Evolutionary conservation across 306 rosid species (phyloP), one percentile per base, ranked within the genome.

Genomic region (Rubus idaeus): DNA sequence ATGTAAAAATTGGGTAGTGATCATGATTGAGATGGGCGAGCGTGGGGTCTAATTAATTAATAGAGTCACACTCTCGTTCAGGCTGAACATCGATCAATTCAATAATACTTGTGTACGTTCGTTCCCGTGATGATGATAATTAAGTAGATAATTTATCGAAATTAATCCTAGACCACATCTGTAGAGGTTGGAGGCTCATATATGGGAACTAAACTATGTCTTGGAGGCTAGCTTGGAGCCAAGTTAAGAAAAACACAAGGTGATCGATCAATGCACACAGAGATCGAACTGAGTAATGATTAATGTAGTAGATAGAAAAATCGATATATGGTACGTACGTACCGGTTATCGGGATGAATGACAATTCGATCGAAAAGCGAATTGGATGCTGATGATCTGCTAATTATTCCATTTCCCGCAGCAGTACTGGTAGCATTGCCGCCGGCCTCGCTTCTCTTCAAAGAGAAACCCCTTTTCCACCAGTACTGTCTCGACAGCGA

Each of bases 301-400:
- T 23, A 23, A 23, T 23, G 26, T 23, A 23, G 26, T 23, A 23
- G 26, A 23, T 23, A 23, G 37, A 40, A 55, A 21, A 5, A 8
- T n/a, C 21, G 14, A 37, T 14, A 23, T 2, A 3, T 5, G 5
- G 44, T 71, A n/a, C n/a, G n/a, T n/a, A n/a, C n/a, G n/a, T n/a
- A 84, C 86, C 86, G 61, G 75, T 73, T 76, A 26, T 82, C 88
- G 0, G 86, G 88, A 62, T 40, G 82, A 68, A 85, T 76, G n/a
- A 82, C 79, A 21, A 79, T 58, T 14, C 77, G 75, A 35, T 50
- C 76, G 9, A 78, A 17, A 73, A 30, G 14, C 5, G 76, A 70
- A 39, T 16, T 3, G 14, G 49, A 40, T 2, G 4, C 44, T 3
- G 65, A n/a, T 12, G 66, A 41, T 55, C 65, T 62, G 47, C 50